Evolutionary conservation across 2,329 filamentous ascomycete species (phyloP), one percentile per base, ranked within the genome.

Genomic region (Epichloe sylvatica): DNA sequence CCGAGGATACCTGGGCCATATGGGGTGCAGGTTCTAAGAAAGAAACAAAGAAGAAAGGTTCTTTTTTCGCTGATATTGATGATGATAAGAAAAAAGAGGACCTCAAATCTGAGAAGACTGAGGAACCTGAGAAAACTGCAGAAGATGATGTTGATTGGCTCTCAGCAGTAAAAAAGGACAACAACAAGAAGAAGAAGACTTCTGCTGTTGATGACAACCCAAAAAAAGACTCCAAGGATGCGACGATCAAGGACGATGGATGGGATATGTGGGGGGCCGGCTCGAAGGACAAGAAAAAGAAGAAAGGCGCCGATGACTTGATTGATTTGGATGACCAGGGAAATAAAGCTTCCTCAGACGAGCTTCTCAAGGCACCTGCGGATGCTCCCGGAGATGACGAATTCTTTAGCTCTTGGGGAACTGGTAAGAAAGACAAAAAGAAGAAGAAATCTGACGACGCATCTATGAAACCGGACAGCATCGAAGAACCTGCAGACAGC

Each of bases 361-460:
- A 53, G 56, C 33, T 60, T 59, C 41, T 55, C 57, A 36, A 55
- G 11, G 63, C 61, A 38, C 51, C 63, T 52, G 56, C 60, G 13
- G 62, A 64, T 45, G 54, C 64, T 46, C 59, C 64, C 36, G 64
- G 60, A 13, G 68, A 69, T 40, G 73, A 76, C 49, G 75, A 75
- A 51, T 76, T 77, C 55, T 78, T 77, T 60, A 72, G 68, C 52
- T 72, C 74, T 45, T 80, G 77, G 70, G 74, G 73, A 34, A 76
- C 72, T 47, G 67, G 70, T 11, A 77, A 77, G 58, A 78, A 77
- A 53, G 60, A 67, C 50, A 67, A 67, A 57, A 64, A 65, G 49
- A 69, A 68, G 51, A 66, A 67, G 39, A 60, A 45, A 15, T 48
- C 50, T 43, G 57, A 62, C 39, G 59, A 62, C 47, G 55, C 58